phyloP scores from a whole-genome alignment of 2,329 filamentous ascomycete genomes.

The Aspergillus bombycis region DNA sequence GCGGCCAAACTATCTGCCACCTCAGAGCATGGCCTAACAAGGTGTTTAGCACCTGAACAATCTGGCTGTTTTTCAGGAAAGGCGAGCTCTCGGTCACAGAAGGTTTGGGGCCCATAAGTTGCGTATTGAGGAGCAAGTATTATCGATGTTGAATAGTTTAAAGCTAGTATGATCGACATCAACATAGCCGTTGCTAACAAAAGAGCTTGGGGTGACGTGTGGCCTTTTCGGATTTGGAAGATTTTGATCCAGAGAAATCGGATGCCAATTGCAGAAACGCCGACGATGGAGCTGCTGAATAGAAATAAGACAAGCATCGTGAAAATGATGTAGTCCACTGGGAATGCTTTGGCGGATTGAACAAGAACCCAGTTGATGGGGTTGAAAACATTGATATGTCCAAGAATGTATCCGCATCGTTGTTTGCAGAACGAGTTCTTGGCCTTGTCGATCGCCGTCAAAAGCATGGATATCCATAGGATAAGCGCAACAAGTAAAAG shows the following conservation, averaged over 20 bases:
- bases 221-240: constrained; percentile 86
- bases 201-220: constrained; percentile 88
- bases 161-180: constrained; percentile 82
- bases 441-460: constrained; percentile 94
- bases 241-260: constrained; percentile 94
- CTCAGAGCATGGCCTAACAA: constrained; percentile 83
- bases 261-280: constrained; percentile 84
- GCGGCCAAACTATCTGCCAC: constrained; percentile 70
- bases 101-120: constrained; percentile 91
- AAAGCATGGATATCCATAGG: constrained; percentile 88
- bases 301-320: constrained; percentile 81
- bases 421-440: constrained; percentile 92
- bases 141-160: constrained; percentile 93
- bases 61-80: constrained; percentile 70
- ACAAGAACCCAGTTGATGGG: constrained; percentile 90
- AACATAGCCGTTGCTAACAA: constrained; percentile 89
- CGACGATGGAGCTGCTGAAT: constrained; percentile 84
- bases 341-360: constrained; percentile 79
- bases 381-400: constrained; percentile 87
- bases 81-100: constrained; percentile 73
- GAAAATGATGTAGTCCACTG: constrained; percentile 90
- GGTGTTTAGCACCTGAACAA: constrained; percentile 67
- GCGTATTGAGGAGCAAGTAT: constrained; percentile 95
- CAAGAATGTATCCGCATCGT: constrained; percentile 89
- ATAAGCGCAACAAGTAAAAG: constrained; percentile 74